Evolutionary conservation across 2,329 filamentous ascomycete species (phyloP).

Genomic region (Verticillium isaacii): DNA sequence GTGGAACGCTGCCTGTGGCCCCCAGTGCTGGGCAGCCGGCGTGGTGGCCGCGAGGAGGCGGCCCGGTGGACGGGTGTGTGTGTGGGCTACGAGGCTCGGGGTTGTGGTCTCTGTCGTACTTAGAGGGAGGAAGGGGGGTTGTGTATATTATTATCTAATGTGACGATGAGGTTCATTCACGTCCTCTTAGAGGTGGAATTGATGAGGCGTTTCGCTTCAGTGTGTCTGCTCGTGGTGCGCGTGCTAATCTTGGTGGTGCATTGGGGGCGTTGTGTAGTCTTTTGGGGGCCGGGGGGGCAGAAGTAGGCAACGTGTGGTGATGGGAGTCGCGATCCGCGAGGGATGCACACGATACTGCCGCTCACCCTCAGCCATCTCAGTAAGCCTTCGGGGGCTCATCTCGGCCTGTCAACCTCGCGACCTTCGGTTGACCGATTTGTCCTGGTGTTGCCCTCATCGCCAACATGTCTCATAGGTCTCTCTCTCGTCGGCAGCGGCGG

Average conservation of each 20-base stretch:
- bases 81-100: not conserved
- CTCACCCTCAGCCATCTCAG: no score
- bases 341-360: no score
- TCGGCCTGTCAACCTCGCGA: no score
- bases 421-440: no score
- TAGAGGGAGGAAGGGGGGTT: not conserved
- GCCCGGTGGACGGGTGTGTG: not conserved
- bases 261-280: conserved; percentile 3
- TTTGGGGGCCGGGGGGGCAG: not conserved
- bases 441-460: no score
- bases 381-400: no score
- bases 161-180: not conserved
- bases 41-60: not conserved
- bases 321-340: not conserved
- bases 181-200: not conserved
- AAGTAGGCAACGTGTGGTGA: not conserved
- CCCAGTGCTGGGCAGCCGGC: not conserved
- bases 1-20: not conserved
- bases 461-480: no score
- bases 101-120: not conserved
- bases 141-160: not conserved
- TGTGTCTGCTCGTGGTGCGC: not conserved
- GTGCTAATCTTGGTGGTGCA: not conserved
- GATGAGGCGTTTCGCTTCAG: not conserved
- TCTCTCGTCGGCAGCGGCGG: not conserved